These are phyloP conservation scores for Eruca vesicaria DNA, from an alignment of 441 rosid genomes.

Conservation along the genomic window DNA sequence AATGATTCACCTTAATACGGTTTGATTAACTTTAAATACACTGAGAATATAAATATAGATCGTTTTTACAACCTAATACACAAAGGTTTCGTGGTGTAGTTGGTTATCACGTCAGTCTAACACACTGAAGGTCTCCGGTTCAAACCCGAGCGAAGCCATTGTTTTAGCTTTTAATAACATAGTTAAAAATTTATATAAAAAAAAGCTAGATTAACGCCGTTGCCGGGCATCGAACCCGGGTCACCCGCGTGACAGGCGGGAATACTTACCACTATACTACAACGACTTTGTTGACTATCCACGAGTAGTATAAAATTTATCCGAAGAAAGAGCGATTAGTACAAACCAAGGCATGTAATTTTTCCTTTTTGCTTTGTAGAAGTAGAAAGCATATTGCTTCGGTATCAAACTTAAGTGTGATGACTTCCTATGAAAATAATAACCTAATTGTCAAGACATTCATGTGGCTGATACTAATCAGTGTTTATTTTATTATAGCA, in stretches of 20 bases:
- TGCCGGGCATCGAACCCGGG: constrained; percentile 37
- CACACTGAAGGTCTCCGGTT: background rate
- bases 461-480: background rate
- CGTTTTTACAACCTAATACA: background rate
- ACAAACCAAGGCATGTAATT: background rate
- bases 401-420: background rate
- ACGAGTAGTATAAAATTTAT: too few relatives aligned
- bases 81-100: background rate
- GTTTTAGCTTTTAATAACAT: too few relatives aligned
- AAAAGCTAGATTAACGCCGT: constrained; percentile 1
- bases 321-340: too few relatives aligned
- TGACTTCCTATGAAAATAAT: background rate
- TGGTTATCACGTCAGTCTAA: background rate
- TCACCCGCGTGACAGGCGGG: constrained; percentile 68
- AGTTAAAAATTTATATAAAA: too few relatives aligned
- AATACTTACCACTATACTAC: constrained; percentile 95
- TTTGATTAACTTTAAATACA: background rate
- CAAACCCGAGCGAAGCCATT: background rate
- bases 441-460: too few relatives aligned
- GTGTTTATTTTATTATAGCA: background rate
- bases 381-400: background rate
- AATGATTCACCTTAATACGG: background rate
- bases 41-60: background rate
- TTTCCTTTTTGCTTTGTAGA: background rate
- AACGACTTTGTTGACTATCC: constrained; percentile 37